phyloP scores from a whole-genome alignment of 495 filamentous ascomycete species.

The Paragyromitra xinjiangensis region DNA sequence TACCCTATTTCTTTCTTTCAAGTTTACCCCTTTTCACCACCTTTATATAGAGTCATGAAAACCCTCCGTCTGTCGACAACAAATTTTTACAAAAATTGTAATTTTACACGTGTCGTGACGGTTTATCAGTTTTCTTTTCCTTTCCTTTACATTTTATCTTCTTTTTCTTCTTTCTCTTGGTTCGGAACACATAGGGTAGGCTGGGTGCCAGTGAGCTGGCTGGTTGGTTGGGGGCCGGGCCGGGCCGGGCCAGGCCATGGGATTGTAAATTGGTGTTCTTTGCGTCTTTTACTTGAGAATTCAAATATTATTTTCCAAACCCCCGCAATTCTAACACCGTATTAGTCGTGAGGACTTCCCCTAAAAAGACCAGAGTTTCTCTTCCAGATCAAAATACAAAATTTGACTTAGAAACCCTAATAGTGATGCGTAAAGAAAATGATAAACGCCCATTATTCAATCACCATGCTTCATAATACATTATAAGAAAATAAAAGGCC shows the following conservation, averaged over 20 bases:
- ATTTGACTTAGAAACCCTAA: neutral
- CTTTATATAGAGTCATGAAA: slow-evolving; percentile 29
- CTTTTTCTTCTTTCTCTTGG: slow-evolving; percentile 4
- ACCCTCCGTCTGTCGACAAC: slow-evolving; percentile 50
- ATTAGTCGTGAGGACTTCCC: neutral
- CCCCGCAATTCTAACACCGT: neutral
- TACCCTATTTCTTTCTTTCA: slow-evolving; percentile 15
- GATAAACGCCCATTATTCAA: slow-evolving; percentile 26
- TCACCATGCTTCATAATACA: slow-evolving; percentile 26
- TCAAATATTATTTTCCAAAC: slow-evolving; percentile 23
- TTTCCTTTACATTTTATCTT: neutral
- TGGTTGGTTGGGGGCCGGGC: slow-evolving; percentile 24
- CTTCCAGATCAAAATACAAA: neutral
- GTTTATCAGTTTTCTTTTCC: slow-evolving; percentile 49
- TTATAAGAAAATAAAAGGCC: slow-evolving; percentile 21
- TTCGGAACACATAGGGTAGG: slow-evolving; percentile 44
- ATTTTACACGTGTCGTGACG: slow-evolving; percentile 45
- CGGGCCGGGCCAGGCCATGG: neutral
- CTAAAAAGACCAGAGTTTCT: neutral
- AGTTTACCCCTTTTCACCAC: slow-evolving; percentile 12
- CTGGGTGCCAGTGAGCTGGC: slow-evolving; percentile 29
- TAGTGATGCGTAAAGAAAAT: neutral
- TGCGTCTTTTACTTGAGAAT: slow-evolving; percentile 17
- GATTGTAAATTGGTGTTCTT: slow-evolving; percentile 40
- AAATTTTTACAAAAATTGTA: slow-evolving; percentile 42